Base-by-base conservation (phyloP, 1,139 yeast species). In the Nakaseomyces nivariensis region DNA sequence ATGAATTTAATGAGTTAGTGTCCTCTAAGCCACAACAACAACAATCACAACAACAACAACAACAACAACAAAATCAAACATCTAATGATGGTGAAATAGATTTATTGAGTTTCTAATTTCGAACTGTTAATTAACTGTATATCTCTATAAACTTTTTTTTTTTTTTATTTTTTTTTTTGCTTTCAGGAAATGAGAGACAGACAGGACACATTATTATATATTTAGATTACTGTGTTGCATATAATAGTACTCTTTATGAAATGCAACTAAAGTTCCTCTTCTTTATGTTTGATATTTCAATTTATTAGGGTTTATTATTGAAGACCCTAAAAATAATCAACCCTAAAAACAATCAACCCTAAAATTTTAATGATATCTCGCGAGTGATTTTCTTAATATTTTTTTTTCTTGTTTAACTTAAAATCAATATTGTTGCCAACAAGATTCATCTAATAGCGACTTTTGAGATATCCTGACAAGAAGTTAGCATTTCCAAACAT, bases 31-130 rank as follows among this genome's bases (percentile, higher is more conserved):
- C 37, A 9, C 37, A 26, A 36, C n/a, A 43, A 10, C 24, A 11
- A 34, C 25, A 22, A 27, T 5, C 32, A 45, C 41, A 34, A 33
- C 36, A 33, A 34, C 11, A 40, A 45, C 41, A 34, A 33, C 36
- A 33, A 34, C 11, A 40, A 4, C 24, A 25, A 5, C 36, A 33
- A 34, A 9, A 40, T 10, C 24, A 25, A 5, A 33, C 34, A 25
- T 31, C 40, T 4, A 36, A 34, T 25, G 34, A 25, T 45, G 47
- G 41, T 5, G 47, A 45, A 36, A 45, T 45, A 8, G 47, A 45
- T 27, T 17, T 45, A 10, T 37, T 45, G 26, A 45, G 47, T 27
- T 45, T 45, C 25, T 45, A 27, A 37, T 4, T 13, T 27, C 13
- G 13, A 9, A 24, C 11, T 10, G 4, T 24, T 25, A n/a, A 37